These are phyloP conservation scores for Blastocystis sp. DNA, from an alignment of 352 stramenopile genomes.

Conservation along the genomic window DNA sequence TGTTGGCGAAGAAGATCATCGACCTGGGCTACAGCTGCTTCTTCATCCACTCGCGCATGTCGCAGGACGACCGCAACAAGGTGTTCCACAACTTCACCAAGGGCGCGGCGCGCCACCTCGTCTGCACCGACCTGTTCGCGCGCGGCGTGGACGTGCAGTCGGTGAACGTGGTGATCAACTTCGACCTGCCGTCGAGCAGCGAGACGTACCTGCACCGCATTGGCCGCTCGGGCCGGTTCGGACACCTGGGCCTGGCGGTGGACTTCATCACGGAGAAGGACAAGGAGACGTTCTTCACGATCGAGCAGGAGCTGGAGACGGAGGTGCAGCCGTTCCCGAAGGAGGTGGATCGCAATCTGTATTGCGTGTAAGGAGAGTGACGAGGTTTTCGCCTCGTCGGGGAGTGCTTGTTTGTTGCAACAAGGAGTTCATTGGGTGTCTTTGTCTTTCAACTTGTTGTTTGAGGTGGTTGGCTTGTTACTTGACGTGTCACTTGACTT, in stretches of 20 bases:
- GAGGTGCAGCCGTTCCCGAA: conserved; percentile 97
- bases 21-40: conserved; percentile 98
- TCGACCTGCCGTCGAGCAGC: conserved; percentile 99
- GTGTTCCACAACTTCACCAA: conserved; percentile 99
- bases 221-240: conserved; percentile 93
- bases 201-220: conserved; percentile 99
- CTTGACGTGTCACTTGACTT: no score
- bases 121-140: conserved; percentile 96
- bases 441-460: no score
- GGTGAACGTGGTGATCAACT: conserved; percentile 99
- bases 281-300: conserved; percentile 90
- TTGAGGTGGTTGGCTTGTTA: no score
- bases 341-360: conserved; percentile 94
- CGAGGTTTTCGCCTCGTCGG: conserved; percentile 36
- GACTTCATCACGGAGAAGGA: conserved; percentile 99
- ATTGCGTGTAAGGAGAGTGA: conserved; percentile 79
- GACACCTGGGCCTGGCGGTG: conserved; percentile 95
- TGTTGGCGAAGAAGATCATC: conserved; percentile 98
- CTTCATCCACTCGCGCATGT: conserved; percentile 99
- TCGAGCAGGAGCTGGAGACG: conserved; percentile 97
- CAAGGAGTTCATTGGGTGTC: neutral
- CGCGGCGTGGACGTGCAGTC: conserved; percentile 98
- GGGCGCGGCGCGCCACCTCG: conserved; percentile 90
- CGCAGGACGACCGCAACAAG: conserved; percentile 95
- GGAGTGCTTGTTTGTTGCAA: conserved; percentile 54